Evolutionary conservation across 2,329 filamentous ascomycete genomes (phyloP), one percentile per base, ranked within the genome.

Genomic region (Alternaria triticimaculans): DNA sequence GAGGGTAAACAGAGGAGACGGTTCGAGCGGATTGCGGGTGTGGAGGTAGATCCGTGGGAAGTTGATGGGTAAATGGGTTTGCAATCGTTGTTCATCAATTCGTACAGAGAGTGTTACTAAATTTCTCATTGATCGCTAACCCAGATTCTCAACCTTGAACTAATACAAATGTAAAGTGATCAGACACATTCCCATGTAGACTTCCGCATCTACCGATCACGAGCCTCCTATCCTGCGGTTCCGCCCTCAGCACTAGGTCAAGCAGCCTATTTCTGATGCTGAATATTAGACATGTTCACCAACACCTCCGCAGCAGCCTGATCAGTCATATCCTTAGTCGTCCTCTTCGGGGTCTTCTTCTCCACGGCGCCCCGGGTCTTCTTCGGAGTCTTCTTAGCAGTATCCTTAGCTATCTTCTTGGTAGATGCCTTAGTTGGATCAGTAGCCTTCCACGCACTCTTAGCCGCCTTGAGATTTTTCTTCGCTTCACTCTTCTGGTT

Each of bases 41-140:
- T 45, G 12, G 33, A n/a, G 33, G 33, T 37, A 37, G 43, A 45
- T 45, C 43, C 14, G 12, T 37, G 33, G 33, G 33, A n/a, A 37
- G 1, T n/a, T 15, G 15, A 37, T 37, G 33, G 33, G 33, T 37
- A 37, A 5, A 9, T 37, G 33, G 33, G 33, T 37, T 37, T n/a
- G 7, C 7, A 37, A n/a, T 37, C 4, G 7, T 37, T n/a, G 0
- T 9, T 9, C 4, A 41, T 41, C 0, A 41, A 6, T 8, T 41
- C 8, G 33, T 0, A 9, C 3, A 2, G 4, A 18, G 2, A 41
- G 37, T 41, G n/a, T 41, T 41, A 6, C 5, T 41, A 11, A 5
- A 18, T 3, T 41, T 41, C 37, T 10, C n/a, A 18, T 41, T 6
- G 3, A 18, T 18, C 9, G 37, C 9, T 18, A 18, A 41, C 37